Evolutionary conservation across 2,329 filamentous ascomycete species (phyloP).

Genomic region (Talaromyces sp.): DNA sequence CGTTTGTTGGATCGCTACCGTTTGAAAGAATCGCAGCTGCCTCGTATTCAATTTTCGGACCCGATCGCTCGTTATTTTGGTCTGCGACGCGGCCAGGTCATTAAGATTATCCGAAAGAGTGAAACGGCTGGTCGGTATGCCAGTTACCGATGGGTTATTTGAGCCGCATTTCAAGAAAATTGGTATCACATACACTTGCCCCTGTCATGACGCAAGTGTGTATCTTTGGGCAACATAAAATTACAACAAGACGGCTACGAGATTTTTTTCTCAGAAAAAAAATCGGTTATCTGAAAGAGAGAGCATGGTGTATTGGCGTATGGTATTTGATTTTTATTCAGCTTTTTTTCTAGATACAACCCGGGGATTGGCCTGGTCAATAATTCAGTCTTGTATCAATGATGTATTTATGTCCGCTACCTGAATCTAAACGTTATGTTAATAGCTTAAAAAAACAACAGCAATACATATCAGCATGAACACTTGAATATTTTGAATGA

Average conservation of each 20-base stretch:
- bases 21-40: constrained; percentile 94
- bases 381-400: not conserved
- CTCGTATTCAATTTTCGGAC: constrained; percentile 83
- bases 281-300: not conserved
- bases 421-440: not conserved
- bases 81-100: constrained; percentile 83
- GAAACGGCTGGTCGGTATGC: constrained; percentile 96
- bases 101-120: constrained; percentile 94
- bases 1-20: constrained; percentile 83
- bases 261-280: not conserved
- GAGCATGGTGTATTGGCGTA: not conserved
- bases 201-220: not conserved
- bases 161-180: not conserved
- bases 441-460: not conserved
- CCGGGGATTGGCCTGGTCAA: not conserved
- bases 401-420: not conserved
- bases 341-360: not conserved
- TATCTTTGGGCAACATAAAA: not conserved
- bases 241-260: not conserved
- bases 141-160: constrained; percentile 72
- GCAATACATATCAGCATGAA: no score
- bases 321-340: not conserved
- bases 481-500: no score
- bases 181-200: not conserved
- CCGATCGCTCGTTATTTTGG: constrained; percentile 90